Percentiles rank a stretch among this genome's conserved stretches.
phyloP scores from a whole-genome alignment of 208 protist genomes.

The Tetramitus jugosus region DNA sequence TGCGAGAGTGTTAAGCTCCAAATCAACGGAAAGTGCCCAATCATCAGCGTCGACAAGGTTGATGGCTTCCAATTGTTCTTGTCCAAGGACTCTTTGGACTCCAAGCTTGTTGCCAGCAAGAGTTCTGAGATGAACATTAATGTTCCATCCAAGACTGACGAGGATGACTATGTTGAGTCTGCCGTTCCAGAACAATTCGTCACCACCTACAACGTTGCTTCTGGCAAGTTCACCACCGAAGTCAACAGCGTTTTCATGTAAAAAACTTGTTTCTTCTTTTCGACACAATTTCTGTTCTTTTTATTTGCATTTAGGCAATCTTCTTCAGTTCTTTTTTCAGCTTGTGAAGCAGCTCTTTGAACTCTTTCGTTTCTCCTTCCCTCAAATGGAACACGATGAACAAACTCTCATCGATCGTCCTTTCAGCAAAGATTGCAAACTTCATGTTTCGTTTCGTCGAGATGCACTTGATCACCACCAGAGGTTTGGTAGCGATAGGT shows the following conservation, averaged over 20 bases:
- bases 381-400: neutral
- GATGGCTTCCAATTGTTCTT: conserved; percentile 12
- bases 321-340: neutral
- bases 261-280: too few relatives aligned
- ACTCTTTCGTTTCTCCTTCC: conserved; percentile 13
- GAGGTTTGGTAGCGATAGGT: neutral
- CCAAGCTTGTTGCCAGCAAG: neutral
- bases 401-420: neutral
- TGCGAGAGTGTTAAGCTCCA: conserved; percentile 3
- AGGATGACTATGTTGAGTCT: conserved; percentile 14
- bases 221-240: neutral
- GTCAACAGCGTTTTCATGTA: too few relatives aligned
- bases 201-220: neutral
- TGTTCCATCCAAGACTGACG: neutral
- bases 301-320: too few relatives aligned
- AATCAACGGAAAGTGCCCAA: conserved; percentile 1
- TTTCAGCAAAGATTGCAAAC: neutral
- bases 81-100: neutral
- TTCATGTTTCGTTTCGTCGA: neutral
- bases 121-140: conserved; percentile 14
- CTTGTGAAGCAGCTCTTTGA: neutral
- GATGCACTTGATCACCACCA: neutral
- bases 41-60: conserved; percentile 11
- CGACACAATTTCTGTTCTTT: too few relatives aligned
- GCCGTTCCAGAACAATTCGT: conserved; percentile 24